These are phyloP conservation scores for Phaseolus coccineus DNA, from an alignment of 331 rosid species.

Conservation along the genomic window DNA sequence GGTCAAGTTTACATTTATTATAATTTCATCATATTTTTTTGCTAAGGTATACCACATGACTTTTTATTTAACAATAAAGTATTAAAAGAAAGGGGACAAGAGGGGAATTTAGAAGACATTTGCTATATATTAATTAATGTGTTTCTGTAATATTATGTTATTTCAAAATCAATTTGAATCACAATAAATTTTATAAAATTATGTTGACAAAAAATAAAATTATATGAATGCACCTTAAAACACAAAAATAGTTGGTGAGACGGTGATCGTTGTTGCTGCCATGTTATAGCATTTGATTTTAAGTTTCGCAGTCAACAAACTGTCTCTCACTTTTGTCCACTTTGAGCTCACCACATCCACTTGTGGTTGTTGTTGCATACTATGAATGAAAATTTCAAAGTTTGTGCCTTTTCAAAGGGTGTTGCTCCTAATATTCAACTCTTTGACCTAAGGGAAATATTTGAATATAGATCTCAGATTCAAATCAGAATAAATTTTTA, in stretches of 20 bases:
- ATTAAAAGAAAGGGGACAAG: too few species aligned
- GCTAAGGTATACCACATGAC: too few species aligned
- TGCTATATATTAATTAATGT: too few species aligned
- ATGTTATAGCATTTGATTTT: neutral
- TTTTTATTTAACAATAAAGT: too few species aligned
- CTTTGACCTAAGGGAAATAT: neutral
- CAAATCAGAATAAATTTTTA: neutral
- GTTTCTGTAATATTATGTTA: too few species aligned
- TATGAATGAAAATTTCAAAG: slow-evolving; percentile 2
- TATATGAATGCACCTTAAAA: too few species aligned
- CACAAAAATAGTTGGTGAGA: neutral
- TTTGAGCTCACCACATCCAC: slow-evolving; percentile 8
- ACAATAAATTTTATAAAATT: too few species aligned
- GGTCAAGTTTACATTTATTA: too few species aligned
- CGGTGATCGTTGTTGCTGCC: neutral
- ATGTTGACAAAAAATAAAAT: too few species aligned
- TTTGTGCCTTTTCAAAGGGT: neutral
- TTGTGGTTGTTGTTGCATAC: neutral
- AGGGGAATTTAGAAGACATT: too few species aligned
- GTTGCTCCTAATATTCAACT: slow-evolving; percentile 23
- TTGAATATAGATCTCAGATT: neutral
- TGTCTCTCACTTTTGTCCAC: neutral
- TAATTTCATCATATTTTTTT: too few species aligned
- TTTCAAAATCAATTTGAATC: too few species aligned
- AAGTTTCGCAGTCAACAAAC: neutral